Evolutionary conservation across 2,329 filamentous ascomycete genomes (phyloP).

Genomic region (Fusarium decemcellulare): DNA sequence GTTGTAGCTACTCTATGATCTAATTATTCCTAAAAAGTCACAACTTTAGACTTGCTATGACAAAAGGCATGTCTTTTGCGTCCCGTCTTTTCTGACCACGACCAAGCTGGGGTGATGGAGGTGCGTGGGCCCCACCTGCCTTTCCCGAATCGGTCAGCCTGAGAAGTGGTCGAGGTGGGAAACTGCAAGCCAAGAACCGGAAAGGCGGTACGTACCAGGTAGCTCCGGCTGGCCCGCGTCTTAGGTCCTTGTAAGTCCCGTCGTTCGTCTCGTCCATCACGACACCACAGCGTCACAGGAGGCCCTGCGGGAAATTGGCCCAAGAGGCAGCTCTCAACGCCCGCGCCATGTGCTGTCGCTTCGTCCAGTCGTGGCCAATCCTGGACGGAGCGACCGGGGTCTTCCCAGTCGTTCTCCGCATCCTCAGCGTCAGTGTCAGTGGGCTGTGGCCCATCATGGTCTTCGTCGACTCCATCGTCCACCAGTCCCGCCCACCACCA

Average conservation of each 20-base stretch:
- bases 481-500: conserved; percentile 28
- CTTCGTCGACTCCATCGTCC: conserved; percentile 18
- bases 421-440: conserved; percentile 31
- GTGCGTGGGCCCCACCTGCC: conserved; percentile 17
- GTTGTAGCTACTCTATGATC: too few species aligned
- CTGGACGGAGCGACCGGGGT: conserved; percentile 34
- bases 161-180: conserved; percentile 20
- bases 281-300: conserved; percentile 45
- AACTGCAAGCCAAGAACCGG: conserved; percentile 23
- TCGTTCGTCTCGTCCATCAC: conserved; percentile 38
- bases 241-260: conserved; percentile 35
- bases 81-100: too few species aligned
- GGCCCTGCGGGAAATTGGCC: conserved; percentile 45
- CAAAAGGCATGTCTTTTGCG: too few species aligned
- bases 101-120: conserved; percentile 8
- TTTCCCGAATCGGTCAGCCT: conserved; percentile 31
- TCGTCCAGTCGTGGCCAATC: conserved; percentile 42
- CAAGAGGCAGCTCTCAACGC: conserved; percentile 34
- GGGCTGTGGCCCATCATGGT: conserved; percentile 19
- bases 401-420: conserved; percentile 39
- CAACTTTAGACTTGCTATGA: too few species aligned
- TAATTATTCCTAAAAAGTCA: too few species aligned
- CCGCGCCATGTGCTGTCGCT: conserved; percentile 40
- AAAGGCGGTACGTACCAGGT: conserved; percentile 26
- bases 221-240: conserved; percentile 33